Conservation (phyloP, 345 rosid genomes). For the Trapa incisa region DNA sequence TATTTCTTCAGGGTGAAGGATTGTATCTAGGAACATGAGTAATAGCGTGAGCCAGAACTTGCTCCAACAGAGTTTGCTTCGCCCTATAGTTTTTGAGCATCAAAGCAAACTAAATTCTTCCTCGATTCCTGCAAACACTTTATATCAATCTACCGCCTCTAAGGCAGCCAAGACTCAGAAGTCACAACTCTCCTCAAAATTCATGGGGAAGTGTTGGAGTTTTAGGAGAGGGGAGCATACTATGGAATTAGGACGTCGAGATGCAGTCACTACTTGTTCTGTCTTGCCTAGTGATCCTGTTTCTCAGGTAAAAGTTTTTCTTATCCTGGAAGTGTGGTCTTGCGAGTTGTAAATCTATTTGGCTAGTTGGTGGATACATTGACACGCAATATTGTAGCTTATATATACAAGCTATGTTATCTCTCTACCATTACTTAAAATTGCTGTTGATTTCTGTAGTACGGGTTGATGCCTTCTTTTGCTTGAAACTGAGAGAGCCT, state of each 20-base stretch:
- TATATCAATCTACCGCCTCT: conserved; percentile 28
- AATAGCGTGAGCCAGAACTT: conserved; percentile 41
- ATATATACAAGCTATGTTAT: neutral
- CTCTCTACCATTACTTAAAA: neutral
- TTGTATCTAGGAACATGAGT: conserved; percentile 50
- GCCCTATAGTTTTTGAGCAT: conserved; percentile 43
- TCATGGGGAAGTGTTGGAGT: conserved; percentile 33
- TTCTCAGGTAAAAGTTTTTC: conserved; percentile 35
- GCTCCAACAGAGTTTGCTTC: conserved; percentile 47
- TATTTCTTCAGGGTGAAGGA: conserved; percentile 29
- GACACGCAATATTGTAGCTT: neutral
- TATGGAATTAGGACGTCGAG: conserved; percentile 24
- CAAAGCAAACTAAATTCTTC: conserved; percentile 44
- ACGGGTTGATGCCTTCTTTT: neutral
- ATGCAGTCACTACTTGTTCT: conserved; percentile 39
- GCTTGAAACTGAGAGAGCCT: neutral
- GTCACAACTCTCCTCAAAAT: conserved; percentile 25
- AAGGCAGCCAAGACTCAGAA: conserved; percentile 25
- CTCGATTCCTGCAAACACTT: conserved; percentile 31
- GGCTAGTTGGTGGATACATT: neutral
- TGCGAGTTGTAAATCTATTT: neutral
- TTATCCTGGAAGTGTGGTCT: neutral
- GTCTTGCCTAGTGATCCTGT: conserved; percentile 61
- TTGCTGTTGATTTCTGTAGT: neutral
- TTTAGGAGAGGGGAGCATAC: conserved; percentile 19